Base-by-base conservation (phyloP, 768 basidiomycete genomes). In the Cantharellus cinnabarinus region DNA sequence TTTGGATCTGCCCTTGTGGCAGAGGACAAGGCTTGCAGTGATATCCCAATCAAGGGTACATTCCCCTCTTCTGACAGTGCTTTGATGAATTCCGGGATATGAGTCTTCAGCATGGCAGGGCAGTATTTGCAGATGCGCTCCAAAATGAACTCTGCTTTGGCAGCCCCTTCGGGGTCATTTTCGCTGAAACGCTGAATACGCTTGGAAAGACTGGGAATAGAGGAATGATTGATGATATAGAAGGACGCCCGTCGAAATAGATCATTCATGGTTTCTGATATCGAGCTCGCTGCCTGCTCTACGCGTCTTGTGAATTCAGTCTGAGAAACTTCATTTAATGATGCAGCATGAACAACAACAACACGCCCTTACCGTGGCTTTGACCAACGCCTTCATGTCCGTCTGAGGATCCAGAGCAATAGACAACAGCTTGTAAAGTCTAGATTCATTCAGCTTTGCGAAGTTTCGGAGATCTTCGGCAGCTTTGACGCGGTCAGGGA, bases 341-440 rank as follows among this genome's bases (percentile, higher is more conserved):
- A 54, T 42, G 10, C n/a, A n/a, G 2, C 29, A 39, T 51, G 35
- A 38, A 54, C 14, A 4, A 42, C n/a, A n/a, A n/a, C 10, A 54
- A 54, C 10, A 10, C 14, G 34, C 10, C 37, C 20, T 62, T 57
- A 89, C 89, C 50, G 78, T 78, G 4, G 87, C 74, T 69, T 93
- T 97, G 60, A 84, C 73, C 4, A 93, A 73, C 3, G 75, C 74
- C 69, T 85, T 89, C 35, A 97, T 70, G 66, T 93, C 88, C 0
- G 85, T 82, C 65, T 89, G 83, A 0, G 84, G 74, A 67, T 95
- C 90, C 73, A 88, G 76, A 63, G 86, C 83, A 0, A 77, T 83
- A 68, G 80, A 84, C 44, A 91, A 73, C 7, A 91, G 73, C 69
- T 84, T 90, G 74, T 90, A 97, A 4, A 93, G 72, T 42, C 89